Conservation (phyloP, 805 yeast species). For the Lachancea sp. region DNA sequence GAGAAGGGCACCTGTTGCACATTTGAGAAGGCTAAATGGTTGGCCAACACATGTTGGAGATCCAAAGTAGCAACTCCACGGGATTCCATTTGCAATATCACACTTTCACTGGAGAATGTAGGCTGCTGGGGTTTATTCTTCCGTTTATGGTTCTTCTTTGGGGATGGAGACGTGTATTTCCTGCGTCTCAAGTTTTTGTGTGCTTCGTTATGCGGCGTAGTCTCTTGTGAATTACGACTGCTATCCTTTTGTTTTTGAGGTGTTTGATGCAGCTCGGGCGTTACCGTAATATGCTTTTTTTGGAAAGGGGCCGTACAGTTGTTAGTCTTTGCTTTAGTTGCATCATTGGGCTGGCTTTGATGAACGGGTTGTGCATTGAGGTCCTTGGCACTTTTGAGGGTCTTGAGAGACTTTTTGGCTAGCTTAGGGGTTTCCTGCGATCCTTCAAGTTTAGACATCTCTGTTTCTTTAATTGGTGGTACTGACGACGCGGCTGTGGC, state of each 20-base stretch:
- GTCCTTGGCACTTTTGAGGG: not conserved
- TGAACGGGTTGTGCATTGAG: no score
- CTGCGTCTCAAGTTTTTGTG: conserved; percentile 8
- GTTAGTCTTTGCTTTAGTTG: not conserved
- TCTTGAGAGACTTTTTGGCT: not conserved
- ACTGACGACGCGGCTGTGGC: no score
- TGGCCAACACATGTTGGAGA: conserved; percentile 60
- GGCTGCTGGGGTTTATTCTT: conserved; percentile 23
- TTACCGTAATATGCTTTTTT: no score
- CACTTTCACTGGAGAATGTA: conserved; percentile 21
- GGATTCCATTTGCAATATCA: conserved; percentile 17
- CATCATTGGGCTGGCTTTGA: not conserved
- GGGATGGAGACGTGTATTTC: conserved; percentile 10
- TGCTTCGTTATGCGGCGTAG: not conserved
- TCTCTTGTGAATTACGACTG: no score
- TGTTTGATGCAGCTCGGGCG: conserved; percentile 1
- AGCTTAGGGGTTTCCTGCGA: no score
- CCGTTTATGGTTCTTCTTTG: conserved; percentile 9
- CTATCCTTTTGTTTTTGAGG: conserved; percentile 4
- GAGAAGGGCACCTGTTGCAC: conserved; percentile 83
- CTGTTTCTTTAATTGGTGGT: no score
- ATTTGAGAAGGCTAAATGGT: conserved; percentile 86
- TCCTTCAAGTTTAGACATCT: no score
- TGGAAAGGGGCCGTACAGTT: not conserved
- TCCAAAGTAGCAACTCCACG: conserved; percentile 41